Evolutionary conservation across 805 yeast genomes (phyloP), one percentile per base, ranked within the genome.

Genomic region (Starmerella bacillaris): DNA sequence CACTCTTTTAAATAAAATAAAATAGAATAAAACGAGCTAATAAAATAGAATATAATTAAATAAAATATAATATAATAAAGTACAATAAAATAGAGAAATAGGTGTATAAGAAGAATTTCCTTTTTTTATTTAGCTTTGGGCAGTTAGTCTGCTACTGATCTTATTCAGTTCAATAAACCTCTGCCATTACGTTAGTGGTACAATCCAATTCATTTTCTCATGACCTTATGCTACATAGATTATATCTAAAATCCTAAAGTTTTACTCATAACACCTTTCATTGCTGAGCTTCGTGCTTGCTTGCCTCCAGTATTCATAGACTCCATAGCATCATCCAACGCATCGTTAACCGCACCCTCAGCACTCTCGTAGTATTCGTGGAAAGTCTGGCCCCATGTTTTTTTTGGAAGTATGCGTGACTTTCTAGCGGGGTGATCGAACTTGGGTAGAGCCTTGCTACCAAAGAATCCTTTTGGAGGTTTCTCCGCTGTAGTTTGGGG

Each of bases 321-420:
- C 11, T 37, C 44, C 38, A 43, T 33, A 11, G 47, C 69, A 42
- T 38, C 55, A 1, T 76, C 77, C 37, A 76, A 53, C 16, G 60
- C 62, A 35, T 73, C 68, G 45, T 79, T 92, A 19, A 62, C 59
- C 35, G 65, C 39, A 18, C 38, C 38, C 27, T 46, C 52, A 1
- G 52, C 51, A 5, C 39, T 31, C 31, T 48, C 51, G 29, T 47
- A 47, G 36, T 47, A 47, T 12, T 37, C 40, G 4, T 38, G 44
- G 42, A 48, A 39, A 4, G 52, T 47, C 33, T 48, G 50, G 16
- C 44, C 49, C 52, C 52, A 48, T 3, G 52, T 43, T 30, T 41
- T 44, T 35, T 39, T 41, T 9, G 45, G 46, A 12, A 31, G 21
- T 6, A 5, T 33, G 24, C 29, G 34, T 4, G 15, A 27, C 19